These are phyloP conservation scores for Rhodofomes roseus DNA, from an alignment of 1,284 basidiomycete genomes.

Conservation along the genomic window DNA sequence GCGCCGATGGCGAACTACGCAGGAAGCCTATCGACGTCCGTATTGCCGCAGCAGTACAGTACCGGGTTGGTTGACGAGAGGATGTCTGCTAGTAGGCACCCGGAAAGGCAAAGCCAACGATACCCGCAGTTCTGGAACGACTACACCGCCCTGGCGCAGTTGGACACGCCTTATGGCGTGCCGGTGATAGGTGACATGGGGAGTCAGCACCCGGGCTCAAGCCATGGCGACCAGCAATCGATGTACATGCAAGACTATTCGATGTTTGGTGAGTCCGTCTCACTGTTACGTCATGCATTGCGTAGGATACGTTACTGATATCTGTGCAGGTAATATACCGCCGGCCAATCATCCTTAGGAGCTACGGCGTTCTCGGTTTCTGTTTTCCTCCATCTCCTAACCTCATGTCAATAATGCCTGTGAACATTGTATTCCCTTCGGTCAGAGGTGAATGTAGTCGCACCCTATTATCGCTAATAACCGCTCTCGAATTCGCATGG, in stretches of 20 bases:
- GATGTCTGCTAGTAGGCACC: conserved; percentile 14
- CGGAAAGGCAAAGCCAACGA: conserved; percentile 26
- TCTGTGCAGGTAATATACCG: conserved; percentile 17
- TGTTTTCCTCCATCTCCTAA: not conserved
- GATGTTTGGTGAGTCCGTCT: conserved; percentile 33
- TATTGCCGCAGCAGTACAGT: conserved; percentile 67
- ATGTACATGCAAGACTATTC: conserved; percentile 29
- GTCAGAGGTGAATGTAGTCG: conserved; percentile 7
- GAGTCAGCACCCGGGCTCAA: conserved; percentile 12
- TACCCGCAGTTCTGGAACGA: conserved; percentile 63
- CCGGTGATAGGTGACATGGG: conserved; percentile 28
- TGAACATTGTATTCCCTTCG: conserved; percentile 5
- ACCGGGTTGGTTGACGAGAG: conserved; percentile 53
- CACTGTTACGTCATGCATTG: not conserved
- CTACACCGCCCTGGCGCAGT: conserved; percentile 53
- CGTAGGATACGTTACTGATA: not conserved
- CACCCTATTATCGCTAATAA: conserved; percentile 15
- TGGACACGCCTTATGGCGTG: conserved; percentile 42
- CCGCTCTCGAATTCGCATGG: conserved; percentile 14
- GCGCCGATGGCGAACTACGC: conserved; percentile 34
- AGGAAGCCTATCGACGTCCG: conserved; percentile 54
- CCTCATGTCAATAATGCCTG: conserved; percentile 5
- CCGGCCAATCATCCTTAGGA: conserved; percentile 15
- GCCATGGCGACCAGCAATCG: conserved; percentile 19
- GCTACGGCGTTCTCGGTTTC: not conserved